Conservation (phyloP, 2,329 filamentous ascomycete species). For the Alternaria sp. region DNA sequence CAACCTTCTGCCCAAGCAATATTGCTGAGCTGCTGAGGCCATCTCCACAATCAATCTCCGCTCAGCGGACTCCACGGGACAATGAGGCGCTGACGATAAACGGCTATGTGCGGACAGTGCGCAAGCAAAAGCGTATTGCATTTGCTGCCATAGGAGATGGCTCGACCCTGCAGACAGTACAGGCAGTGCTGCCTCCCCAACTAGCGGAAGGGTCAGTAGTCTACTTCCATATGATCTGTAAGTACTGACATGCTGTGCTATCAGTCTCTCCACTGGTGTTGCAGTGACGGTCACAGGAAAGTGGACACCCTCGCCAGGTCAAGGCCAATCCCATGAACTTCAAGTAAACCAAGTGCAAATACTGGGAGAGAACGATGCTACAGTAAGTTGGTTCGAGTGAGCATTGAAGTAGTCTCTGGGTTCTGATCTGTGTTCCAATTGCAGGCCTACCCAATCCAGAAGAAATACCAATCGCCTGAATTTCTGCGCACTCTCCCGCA, state of each 20-base stretch:
- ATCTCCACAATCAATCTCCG: constrained; percentile 52
- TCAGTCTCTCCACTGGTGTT: constrained; percentile 80
- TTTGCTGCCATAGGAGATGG: constrained; percentile 91
- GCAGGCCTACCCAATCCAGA: constrained; percentile 91
- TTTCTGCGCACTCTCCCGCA: constrained; percentile 90
- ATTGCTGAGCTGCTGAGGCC: constrained; percentile 63
- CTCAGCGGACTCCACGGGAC: constrained; percentile 57
- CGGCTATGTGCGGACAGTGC: constrained; percentile 84
- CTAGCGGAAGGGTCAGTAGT: constrained; percentile 75
- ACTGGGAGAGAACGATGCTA: constrained; percentile 79
- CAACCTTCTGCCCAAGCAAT: constrained; percentile 43
- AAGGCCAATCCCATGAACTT: constrained; percentile 80
- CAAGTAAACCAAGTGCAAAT: constrained; percentile 74
- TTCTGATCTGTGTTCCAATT: constrained; percentile 29
- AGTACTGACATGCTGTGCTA: constrained; percentile 25
- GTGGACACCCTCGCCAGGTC: constrained; percentile 77
- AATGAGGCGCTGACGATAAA: constrained; percentile 61
- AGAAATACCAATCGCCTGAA: constrained; percentile 92
- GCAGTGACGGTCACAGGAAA: constrained; percentile 80
- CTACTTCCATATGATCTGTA: constrained; percentile 1
- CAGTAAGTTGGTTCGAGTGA: constrained; percentile 65
- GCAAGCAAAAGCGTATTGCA: constrained; percentile 83
- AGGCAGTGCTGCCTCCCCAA: constrained; percentile 78
- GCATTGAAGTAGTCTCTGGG: constrained; percentile 4
- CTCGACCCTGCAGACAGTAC: constrained; percentile 78